Evolutionary conservation across 1,284 basidiomycete genomes (phyloP).

Genomic region (Leccinum fallax): DNA sequence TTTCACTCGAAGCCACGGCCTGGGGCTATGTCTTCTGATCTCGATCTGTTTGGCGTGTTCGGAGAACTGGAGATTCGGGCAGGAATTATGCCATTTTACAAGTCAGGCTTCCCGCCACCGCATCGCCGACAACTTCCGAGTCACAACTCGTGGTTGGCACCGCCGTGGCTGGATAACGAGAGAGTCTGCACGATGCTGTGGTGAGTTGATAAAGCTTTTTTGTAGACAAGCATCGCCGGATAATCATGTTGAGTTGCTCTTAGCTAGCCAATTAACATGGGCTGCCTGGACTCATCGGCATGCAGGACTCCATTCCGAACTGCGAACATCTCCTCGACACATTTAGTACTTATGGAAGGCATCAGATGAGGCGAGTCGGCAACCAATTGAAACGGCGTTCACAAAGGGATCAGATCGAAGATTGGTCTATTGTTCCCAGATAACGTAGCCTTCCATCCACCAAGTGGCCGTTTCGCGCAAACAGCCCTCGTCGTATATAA

Average conservation of each 20-base stretch:
- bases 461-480: background rate
- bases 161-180: background rate
- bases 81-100: background rate
- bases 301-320: background rate
- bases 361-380: background rate
- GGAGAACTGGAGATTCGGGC: background rate
- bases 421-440: background rate
- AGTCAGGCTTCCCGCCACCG: background rate
- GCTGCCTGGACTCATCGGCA: background rate
- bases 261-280: background rate
- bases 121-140: background rate
- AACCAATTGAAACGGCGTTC: background rate
- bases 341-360: background rate
- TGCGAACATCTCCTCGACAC: background rate
- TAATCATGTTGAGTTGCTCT: background rate
- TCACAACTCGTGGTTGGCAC: background rate
- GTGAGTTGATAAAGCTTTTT: background rate
- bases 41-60: background rate
- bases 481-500: background rate
- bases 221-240: background rate
- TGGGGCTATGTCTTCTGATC: background rate
- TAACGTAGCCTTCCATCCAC: background rate
- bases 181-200: background rate
- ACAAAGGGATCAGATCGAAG: background rate
- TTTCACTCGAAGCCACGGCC: background rate